A percentile compares a stretch with the other conserved stretches of the same genome.
These are phyloP conservation scores for Plantago major DNA, from an alignment of 257 asterid species.

Conservation along the genomic window DNA sequence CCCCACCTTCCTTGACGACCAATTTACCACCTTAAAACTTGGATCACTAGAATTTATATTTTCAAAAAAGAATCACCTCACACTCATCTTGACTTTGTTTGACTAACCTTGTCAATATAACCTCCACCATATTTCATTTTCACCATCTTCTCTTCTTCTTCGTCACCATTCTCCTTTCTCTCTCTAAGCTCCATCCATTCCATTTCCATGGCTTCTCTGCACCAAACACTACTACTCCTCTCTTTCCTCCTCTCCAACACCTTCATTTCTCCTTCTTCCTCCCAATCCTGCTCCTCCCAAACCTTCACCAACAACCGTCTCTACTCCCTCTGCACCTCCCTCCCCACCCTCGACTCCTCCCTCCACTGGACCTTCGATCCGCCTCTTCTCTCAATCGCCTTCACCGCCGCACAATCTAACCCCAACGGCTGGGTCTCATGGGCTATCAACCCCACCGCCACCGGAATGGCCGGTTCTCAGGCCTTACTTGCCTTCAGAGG, in stretches of 20 bases:
- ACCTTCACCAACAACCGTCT: constrained; percentile 43
- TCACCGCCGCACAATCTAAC: constrained; percentile 50
- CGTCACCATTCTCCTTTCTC: background rate
- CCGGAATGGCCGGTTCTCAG: constrained; percentile 79
- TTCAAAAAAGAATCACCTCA: too few relatives aligned
- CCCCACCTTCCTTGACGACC: too few relatives aligned
- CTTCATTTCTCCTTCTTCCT: too few relatives aligned
- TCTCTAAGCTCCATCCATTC: constrained; percentile 30
- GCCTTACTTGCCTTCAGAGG: constrained; percentile 59
- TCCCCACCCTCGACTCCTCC: constrained; percentile 52
- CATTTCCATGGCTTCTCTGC: too few relatives aligned
- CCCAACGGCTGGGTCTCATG: constrained; percentile 86
- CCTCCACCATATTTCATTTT: too few relatives aligned
- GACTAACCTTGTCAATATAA: too few relatives aligned
- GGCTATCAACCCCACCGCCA: constrained; percentile 69
- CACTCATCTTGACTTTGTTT: too few relatives aligned
- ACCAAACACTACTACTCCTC: too few relatives aligned
- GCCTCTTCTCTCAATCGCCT: constrained; percentile 56
- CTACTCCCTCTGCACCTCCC: constrained; percentile 62
- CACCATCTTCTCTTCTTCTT: background rate
- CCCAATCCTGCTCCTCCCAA: constrained; percentile 57
- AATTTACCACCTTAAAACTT: too few relatives aligned
- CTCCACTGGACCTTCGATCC: constrained; percentile 66
- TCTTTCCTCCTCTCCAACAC: too few relatives aligned
- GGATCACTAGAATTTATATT: too few relatives aligned